Evolutionary conservation across 2,329 filamentous ascomycete species (phyloP), one percentile per base, ranked within the genome.

Genomic region (Calonectria pseudoturangicola): DNA sequence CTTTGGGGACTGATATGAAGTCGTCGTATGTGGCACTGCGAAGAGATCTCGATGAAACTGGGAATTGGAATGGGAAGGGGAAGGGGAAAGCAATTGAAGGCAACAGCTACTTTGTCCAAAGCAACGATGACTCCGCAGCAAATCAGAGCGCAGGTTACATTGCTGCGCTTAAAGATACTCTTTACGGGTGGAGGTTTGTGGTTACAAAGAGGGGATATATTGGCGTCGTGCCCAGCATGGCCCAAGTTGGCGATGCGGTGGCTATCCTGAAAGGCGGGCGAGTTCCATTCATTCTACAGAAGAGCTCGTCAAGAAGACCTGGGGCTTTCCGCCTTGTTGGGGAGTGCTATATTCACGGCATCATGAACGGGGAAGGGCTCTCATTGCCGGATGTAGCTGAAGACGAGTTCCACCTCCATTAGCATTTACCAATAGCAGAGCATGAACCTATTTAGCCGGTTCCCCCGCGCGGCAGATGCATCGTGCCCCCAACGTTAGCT

Each of bases 401-500:
- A 27, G 36, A 13, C n/a, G 54, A 58, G 33, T 21, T 56, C 5
- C n/a, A 12, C 12, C 30, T 58, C 9, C 10, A 56, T 56, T 56
- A 25, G 13, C 25, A 15, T 36, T 13, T 10, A 3, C 33, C 18
- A 9, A 3, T 18, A 27, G 21, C n/a, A 48, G n/a, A 60, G 21
- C 54, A 43, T 28, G 21, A 3, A 3, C 21, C 54, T 41, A 60
- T 60, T 60, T 60, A 60, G 54, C 54, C 54, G 54, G 54, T 27
- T 60, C 54, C 54, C 51, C 54, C 54, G 54, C 54, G 36, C 54
- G 54, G 54, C 36, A 41, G 54, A 41, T 41, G 54, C 54, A 60
- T 8, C 12, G 54, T 60, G 54, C 54, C 54, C 54, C 54, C 54
- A 60, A 60, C 54, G 4, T 28, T 15, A 25, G 13, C 54, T 60